Evolutionary conservation across 352 stramenopile genomes (phyloP).

Genomic region (Pythium phragmiticola): DNA sequence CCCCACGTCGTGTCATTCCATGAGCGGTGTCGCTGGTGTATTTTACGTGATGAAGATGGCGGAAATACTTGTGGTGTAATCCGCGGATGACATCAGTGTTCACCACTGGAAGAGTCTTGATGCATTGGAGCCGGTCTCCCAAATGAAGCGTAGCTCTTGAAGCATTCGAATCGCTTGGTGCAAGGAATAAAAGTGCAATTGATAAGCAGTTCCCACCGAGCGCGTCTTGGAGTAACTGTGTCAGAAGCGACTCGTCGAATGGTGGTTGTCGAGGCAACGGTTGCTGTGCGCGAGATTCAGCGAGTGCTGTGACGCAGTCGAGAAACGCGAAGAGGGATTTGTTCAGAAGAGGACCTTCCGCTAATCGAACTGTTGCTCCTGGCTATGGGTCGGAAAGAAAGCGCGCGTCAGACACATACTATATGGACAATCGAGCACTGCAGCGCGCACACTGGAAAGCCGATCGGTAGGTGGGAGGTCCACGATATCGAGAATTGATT

Average conservation of each 20-base stretch:
- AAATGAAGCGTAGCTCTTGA: constrained; percentile 44
- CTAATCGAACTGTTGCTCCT: constrained; percentile 34
- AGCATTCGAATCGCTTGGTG: constrained; percentile 36
- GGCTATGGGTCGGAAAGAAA: constrained; percentile 18
- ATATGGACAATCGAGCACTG: constrained; percentile 3
- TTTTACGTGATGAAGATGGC: constrained; percentile 9
- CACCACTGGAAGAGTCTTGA: constrained; percentile 50
- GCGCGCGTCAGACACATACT: background rate
- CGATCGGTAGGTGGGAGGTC: constrained; percentile 50
- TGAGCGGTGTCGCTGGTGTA: background rate
- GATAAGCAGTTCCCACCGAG: constrained; percentile 57
- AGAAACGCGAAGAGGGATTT: constrained; percentile 51
- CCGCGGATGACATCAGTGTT: constrained; percentile 60
- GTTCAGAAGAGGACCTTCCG: constrained; percentile 53
- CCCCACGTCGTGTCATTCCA: background rate
- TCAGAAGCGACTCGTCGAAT: constrained; percentile 38
- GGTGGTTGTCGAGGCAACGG: constrained; percentile 11
- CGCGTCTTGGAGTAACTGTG: constrained; percentile 42
- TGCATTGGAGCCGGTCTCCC: constrained; percentile 26
- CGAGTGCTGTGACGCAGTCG: constrained; percentile 33
- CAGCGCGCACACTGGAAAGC: constrained; percentile 37
- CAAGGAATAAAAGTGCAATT: constrained; percentile 42
- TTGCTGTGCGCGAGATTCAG: constrained; percentile 1
- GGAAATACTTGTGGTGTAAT: constrained; percentile 33
- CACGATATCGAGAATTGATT: constrained; percentile 44